Evolutionary conservation across 2,329 filamentous ascomycete species (phyloP), one percentile per base, ranked within the genome.

Genomic region (Colletotrichum caudatum): DNA sequence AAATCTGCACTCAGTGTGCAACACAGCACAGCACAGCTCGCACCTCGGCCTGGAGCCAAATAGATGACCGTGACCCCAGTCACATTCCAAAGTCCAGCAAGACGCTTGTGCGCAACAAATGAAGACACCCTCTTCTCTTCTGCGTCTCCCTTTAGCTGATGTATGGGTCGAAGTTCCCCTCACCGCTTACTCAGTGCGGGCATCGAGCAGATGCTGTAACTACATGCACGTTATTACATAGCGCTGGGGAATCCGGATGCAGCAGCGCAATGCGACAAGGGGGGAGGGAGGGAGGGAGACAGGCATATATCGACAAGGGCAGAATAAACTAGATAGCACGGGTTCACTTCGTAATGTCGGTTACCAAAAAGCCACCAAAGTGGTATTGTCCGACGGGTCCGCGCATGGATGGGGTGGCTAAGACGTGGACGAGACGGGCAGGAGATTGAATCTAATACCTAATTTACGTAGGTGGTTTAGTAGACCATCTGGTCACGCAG

Each of bases 111-210:
- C 60, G 59, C 65, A 64, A 35, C 51, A 63, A 64, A 71, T 71
- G 69, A 71, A 69, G 41, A 71, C 62, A 65, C 70, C 70, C 37
- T 58, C 70, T 70, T 54, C 37, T 58, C 70, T 70, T 54, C 44
- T 41, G 20, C 51, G 18, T 62, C 63, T 44, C 54, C 51, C 61
- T 66, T 56, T 23, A 66, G 61, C 46, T 62, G 46, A 59, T 46
- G 18, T n/a, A 35, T 68, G 57, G 51, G 37, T 37, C 44, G 29
- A 53, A 51, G 53, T 51, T 41, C 6, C 58, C 58, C 37, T 37
- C 20, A 18, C 23, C 35, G 29, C 58, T 62, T 59, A 39, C 26
- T 54, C 29, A 26, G 44, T 56, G 39, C 39, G 23, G 33, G 39
- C 39, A 64, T 54, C 18, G 46, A 64, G 33, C 59, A 54, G 63